These are phyloP conservation scores for Micromonas commoda DNA, from an alignment of 139 green algal species.

Conservation along the genomic window DNA sequence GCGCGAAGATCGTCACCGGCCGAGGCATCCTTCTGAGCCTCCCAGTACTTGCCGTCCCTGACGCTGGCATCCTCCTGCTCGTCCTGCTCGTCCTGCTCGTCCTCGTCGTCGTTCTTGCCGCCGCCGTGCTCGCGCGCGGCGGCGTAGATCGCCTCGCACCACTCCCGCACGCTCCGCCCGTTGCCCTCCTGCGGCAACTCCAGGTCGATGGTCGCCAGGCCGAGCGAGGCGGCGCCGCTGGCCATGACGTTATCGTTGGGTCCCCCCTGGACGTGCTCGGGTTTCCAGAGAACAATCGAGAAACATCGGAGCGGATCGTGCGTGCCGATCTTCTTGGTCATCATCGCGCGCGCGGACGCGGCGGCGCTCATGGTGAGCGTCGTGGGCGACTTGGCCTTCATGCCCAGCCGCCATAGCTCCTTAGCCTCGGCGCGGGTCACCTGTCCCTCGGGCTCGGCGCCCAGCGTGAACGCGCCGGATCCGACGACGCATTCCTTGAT, in stretches of 20 bases:
- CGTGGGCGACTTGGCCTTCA: background rate
- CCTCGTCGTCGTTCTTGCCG: background rate
- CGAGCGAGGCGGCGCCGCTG: background rate
- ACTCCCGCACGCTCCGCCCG: constrained; percentile 7
- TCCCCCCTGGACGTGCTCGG: background rate
- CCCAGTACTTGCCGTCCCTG: too few species aligned
- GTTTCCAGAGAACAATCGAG: background rate
- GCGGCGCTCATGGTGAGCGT: background rate
- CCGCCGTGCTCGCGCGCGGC: background rate
- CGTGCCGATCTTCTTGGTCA: background rate
- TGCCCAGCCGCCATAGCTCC: too few species aligned
- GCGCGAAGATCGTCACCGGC: too few species aligned
- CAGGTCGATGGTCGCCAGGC: background rate
- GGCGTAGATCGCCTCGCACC: constrained; percentile 1
- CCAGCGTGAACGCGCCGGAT: background rate
- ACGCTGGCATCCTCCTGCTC: too few species aligned
- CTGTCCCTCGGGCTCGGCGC: too few species aligned
- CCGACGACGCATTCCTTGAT: background rate
- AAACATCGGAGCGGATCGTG: background rate
- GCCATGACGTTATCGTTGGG: background rate
- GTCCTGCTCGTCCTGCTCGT: background rate
- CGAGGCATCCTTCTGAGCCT: too few species aligned
- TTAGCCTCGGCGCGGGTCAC: background rate
- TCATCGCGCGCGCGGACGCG: background rate
- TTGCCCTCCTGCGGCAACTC: constrained; percentile 10